Evolutionary conservation across 805 yeast genomes (phyloP), one percentile per base, ranked within the genome.

Genomic region (Scheffersomyces stipitis): DNA sequence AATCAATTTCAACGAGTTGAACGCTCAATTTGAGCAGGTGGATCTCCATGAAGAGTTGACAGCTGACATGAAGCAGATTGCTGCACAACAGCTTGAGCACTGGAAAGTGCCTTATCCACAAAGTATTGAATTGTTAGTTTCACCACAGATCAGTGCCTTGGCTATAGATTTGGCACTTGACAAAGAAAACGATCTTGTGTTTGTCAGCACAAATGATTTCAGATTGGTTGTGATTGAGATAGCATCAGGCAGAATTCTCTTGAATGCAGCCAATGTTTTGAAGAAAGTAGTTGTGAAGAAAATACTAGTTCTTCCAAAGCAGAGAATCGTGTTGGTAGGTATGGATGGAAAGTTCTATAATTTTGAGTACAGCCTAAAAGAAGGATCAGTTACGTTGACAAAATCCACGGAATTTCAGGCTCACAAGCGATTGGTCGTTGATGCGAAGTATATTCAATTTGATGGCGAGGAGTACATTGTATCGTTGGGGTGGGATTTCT

Each of bases 401-500:
- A 8, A 23, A 15, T 15, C 39, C 39, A 18, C 35, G 30, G 16
- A 31, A 27, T 27, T 23, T 34, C 65, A 65, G 37, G 60, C 62
- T 10, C 73, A 69, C 37, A 42, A 49, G 16, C 55, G 66, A 30
- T 54, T 66, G 22, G 52, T 73, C 15, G 58, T 68, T 1, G 73
- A 69, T 35, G 64, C 69, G 18, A 64, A 62, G 40, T 26, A 58
- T 22, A 42, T 52, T 3, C 18, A 33, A 1, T 38, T 40, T 27
- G 44, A 45, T 1, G 52, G 37, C 1, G 37, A 51, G 4, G 62
- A 64, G 14, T 71, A 66, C 44, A 46, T 82, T 15, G 64, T 74
- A 8, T 73, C 85, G 1, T 61, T 78, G 42, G 87, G 89, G 3
- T 73, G 82, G 74, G 90, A 83, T 56, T 59, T 65, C 35, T 52